A percentile compares a stretch with the other conserved stretches of the same genome.
Conservation (phyloP, 148 eudicot genomes). For the Pharnaceum exiguum region DNA sequence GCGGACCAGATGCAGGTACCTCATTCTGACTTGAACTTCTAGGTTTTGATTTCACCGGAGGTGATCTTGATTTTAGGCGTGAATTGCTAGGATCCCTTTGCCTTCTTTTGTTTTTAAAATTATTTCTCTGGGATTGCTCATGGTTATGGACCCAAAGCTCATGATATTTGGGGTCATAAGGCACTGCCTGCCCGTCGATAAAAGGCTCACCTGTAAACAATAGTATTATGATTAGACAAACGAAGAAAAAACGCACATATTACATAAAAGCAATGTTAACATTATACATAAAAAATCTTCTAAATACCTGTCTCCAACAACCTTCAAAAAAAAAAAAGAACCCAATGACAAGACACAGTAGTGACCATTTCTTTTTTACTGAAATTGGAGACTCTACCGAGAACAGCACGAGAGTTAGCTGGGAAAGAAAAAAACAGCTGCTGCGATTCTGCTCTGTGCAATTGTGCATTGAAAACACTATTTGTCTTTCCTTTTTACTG, state of each 20-base stretch:
- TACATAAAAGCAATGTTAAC: not conserved
- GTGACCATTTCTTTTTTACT: too few species aligned
- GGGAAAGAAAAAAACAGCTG: too few species aligned
- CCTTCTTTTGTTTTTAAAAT: not conserved
- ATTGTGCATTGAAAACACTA: too few species aligned
- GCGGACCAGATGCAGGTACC: not conserved
- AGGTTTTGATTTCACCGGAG: not conserved
- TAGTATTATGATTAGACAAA: not conserved
- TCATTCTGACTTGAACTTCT: not conserved
- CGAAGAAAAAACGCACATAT: not conserved
- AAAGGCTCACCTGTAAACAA: slow-evolving; percentile 29
- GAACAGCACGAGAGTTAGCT: too few species aligned
- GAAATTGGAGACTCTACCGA: too few species aligned
- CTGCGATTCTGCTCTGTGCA: too few species aligned
- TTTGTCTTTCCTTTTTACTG: too few species aligned
- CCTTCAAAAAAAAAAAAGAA: too few species aligned
- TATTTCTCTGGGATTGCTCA: slow-evolving; percentile 2
- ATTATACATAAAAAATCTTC: too few species aligned
- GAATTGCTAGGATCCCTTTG: slow-evolving; percentile 14
- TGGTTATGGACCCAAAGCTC: slow-evolving; percentile 21
- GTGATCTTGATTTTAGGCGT: slow-evolving; percentile 7
- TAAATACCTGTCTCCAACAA: too few species aligned
- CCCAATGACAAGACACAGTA: too few species aligned
- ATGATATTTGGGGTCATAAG: slow-evolving; percentile 34
- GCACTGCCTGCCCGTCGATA: slow-evolving; percentile 30